Percentiles rank a stretch among this genome's conserved stretches.
Evolutionary conservation across 2,329 filamentous ascomycete species (phyloP).

Genomic region (Alternaria sp.): DNA sequence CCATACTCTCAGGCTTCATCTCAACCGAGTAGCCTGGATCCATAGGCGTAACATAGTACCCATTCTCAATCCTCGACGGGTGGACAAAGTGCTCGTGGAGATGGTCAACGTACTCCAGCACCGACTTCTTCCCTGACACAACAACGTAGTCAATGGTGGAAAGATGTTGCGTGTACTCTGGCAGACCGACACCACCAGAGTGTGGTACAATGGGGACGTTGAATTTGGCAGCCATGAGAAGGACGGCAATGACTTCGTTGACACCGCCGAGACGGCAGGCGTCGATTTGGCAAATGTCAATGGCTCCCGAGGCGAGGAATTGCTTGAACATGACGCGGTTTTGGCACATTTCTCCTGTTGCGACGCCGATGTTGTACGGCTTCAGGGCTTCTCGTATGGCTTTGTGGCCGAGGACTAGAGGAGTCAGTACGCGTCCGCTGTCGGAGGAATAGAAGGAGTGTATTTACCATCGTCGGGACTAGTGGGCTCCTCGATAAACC

Average conservation of each 20-base stretch:
- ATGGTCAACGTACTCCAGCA: constrained; percentile 92
- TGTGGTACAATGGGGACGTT: constrained; percentile 86
- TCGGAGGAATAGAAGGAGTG: background rate
- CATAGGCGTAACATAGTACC: constrained; percentile 85
- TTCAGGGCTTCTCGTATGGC: constrained; percentile 81
- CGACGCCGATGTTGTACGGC: constrained; percentile 79
- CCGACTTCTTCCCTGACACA: constrained; percentile 79
- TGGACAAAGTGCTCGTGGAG: constrained; percentile 92
- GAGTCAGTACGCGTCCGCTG: background rate
- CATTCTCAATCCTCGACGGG: constrained; percentile 79
- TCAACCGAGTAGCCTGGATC: constrained; percentile 90
- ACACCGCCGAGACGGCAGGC: constrained; percentile 89
- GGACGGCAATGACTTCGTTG: constrained; percentile 89
- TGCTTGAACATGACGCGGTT: constrained; percentile 96
- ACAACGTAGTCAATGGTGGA: constrained; percentile 93
- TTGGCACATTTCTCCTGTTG: constrained; percentile 94
- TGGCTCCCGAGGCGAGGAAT: constrained; percentile 78
- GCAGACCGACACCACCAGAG: constrained; percentile 86
- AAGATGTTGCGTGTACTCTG: constrained; percentile 93
- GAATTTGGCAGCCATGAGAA: constrained; percentile 83
- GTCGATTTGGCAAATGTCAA: constrained; percentile 89
- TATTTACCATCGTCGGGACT: constrained; percentile 75
- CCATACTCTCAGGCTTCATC: constrained; percentile 92
- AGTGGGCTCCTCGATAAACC: constrained; percentile 96
- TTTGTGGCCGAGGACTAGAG: constrained; percentile 80